Evolutionary conservation across 768 basidiomycete species (phyloP).

Genomic region (Dentipellis fragilis): DNA sequence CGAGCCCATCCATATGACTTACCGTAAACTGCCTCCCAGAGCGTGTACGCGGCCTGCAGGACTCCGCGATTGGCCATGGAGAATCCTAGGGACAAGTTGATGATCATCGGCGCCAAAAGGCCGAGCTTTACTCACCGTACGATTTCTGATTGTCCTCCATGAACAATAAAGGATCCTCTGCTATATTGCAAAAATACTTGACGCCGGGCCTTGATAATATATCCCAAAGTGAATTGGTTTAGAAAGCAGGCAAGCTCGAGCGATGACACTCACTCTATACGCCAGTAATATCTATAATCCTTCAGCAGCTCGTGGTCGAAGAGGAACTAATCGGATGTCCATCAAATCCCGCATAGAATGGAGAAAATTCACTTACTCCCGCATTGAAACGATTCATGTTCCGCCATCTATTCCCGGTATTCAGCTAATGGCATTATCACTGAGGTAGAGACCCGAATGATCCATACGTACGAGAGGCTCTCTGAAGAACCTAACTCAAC

Average conservation of each 20-base stretch:
- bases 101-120: neutral
- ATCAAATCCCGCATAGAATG: neutral
- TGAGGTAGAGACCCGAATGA: conserved; percentile 16
- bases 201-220: conserved; percentile 34
- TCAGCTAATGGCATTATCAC: conserved; percentile 13
- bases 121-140: conserved; percentile 27
- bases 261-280: conserved; percentile 31
- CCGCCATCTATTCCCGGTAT: conserved; percentile 38
- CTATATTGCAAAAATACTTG: conserved; percentile 44
- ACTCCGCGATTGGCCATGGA: conserved; percentile 68
- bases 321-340: conserved; percentile 30
- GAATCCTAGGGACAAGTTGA: conserved; percentile 31
- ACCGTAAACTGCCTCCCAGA: conserved; percentile 66
- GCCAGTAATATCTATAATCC: conserved; percentile 34
- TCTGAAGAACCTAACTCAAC: too few relatives aligned
- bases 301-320: conserved; percentile 33
- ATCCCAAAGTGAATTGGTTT: too few relatives aligned
- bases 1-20: neutral
- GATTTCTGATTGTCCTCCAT: conserved; percentile 46
- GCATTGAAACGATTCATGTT: conserved; percentile 95
- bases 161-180: conserved; percentile 42
- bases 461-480: neutral
- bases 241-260: neutral
- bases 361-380: conserved; percentile 44
- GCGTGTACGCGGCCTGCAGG: conserved; percentile 56